These are phyloP conservation scores for Monosporascus sp. DNA, from an alignment of 2,329 filamentous ascomycete species.

Conservation along the genomic window DNA sequence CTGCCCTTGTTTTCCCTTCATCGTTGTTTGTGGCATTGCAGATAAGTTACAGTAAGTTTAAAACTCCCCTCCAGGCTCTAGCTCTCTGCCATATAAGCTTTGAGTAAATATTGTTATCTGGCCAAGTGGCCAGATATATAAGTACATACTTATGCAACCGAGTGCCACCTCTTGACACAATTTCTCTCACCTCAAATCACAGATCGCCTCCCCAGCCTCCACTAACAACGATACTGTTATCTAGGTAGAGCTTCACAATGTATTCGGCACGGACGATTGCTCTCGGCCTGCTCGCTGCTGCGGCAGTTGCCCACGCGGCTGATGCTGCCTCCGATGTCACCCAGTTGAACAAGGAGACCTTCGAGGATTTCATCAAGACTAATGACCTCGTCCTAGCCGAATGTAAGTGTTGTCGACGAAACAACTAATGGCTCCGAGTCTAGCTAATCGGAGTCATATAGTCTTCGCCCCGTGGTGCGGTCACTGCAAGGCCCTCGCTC, in stretches of 20 bases:
- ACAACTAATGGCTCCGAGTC: not conserved
- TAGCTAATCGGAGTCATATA: slow-evolving; percentile 25
- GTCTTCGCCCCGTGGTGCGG: slow-evolving; percentile 97
- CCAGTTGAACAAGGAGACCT: slow-evolving; percentile 79
- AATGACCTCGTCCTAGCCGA: slow-evolving; percentile 91
- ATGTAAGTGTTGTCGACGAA: slow-evolving; percentile 53
- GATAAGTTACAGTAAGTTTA: not conserved
- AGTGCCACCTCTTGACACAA: not conserved
- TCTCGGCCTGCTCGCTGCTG: slow-evolving; percentile 49
- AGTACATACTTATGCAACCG: not conserved
- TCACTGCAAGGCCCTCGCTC: slow-evolving; percentile 96
- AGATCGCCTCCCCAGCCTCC: not conserved
- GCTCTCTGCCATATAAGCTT: not conserved
- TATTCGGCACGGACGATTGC: slow-evolving; percentile 32
- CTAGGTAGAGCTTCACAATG: slow-evolving; percentile 17
- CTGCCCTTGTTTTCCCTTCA: not conserved
- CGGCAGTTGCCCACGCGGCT: slow-evolving; percentile 54
- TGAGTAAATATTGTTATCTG: not conserved
- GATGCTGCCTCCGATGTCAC: slow-evolving; percentile 72
- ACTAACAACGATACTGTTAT: not conserved
- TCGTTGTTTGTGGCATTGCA: not conserved
- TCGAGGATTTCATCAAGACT: slow-evolving; percentile 77
- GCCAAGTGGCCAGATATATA: not conserved
- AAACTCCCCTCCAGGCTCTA: not conserved
- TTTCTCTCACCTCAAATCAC: not conserved